Base-by-base conservation (phyloP, 441 rosid genomes). In the Populus hybrid region DNA sequence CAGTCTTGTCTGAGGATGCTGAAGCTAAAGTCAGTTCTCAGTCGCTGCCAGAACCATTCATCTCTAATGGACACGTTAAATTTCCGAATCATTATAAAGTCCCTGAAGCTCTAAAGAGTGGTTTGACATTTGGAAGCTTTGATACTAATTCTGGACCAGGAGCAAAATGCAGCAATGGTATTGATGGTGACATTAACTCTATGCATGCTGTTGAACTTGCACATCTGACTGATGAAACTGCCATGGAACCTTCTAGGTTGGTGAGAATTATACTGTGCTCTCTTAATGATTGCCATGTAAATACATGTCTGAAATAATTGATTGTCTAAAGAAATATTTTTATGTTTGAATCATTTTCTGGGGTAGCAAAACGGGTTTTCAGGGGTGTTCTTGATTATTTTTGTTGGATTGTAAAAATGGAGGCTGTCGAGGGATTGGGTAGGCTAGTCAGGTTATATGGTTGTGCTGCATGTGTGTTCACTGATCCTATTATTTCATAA, bases 81-180 rank as follows among this genome's bases (percentile, higher is more conserved):
- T 95, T 95, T 79, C 98, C 98, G 4, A 80, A 84, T 81, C 97
- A 91, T 88, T 90, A 93, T 81, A 87, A 87, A 81, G 93, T 85
- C 42, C 86, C 94, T 21, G 89, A 90, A 79, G 90, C 87, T 76
- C 80, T 91, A 71, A 92, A 89, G 80, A 89, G 84, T 84, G 93
- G 93, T 57, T 84, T 93, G 80, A 89, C 90, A 69, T 95, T 95
- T 89, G 99, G 99, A 85, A 95, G 97, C 84, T 92, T 95, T 79
- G 93, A 82, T 82, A 77, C 88, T 76, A 78, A 71, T 79, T 81
- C 87, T 77, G 89, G 79, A 38, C 42, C 65, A 70, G 86, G 79
- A 78, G 75, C 81, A 34, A 86, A 84, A 61, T 63, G 63, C 46
- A 20, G 40, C 71, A 79, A 81, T 75, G 82, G 67, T 69, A 78